Percentiles rank a stretch among this genome's conserved stretches.
phyloP scores from a whole-genome alignment of 2,329 filamentous ascomycete genomes.

The Teratosphaeria destructans region DNA sequence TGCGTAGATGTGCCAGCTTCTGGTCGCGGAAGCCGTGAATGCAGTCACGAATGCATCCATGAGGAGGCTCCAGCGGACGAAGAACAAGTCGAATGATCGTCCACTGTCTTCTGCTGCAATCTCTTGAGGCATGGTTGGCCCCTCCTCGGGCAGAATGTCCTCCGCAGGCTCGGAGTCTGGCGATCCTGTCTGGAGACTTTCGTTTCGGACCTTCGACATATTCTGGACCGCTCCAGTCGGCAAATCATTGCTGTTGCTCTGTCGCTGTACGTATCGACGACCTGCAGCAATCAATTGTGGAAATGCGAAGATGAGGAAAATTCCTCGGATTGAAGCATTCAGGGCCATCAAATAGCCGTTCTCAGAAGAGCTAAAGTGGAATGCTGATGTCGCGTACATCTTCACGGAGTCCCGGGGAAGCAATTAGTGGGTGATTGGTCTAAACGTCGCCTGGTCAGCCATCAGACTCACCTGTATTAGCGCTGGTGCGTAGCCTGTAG shows the following conservation, averaged over 20 bases:
- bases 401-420: neutral
- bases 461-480: neutral
- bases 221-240: neutral
- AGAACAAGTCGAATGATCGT: neutral
- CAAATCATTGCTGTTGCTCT: neutral
- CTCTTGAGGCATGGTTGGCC: neutral
- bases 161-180: neutral
- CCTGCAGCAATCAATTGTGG: neutral
- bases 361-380: neutral
- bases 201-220: neutral
- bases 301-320: conserved; percentile 1
- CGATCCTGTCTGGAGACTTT: neutral
- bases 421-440: neutral
- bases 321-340: neutral
- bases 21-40: neutral
- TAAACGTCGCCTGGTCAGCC: neutral
- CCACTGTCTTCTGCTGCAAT: neutral
- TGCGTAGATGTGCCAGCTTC: neutral
- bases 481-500: neutral
- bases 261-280: neutral
- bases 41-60: neutral
- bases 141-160: neutral
- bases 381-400: conserved; percentile 1
- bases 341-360: neutral
- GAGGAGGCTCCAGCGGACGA: neutral